Base-by-base conservation (phyloP, 208 protist species). In the Crithidia brevicula region DNA sequence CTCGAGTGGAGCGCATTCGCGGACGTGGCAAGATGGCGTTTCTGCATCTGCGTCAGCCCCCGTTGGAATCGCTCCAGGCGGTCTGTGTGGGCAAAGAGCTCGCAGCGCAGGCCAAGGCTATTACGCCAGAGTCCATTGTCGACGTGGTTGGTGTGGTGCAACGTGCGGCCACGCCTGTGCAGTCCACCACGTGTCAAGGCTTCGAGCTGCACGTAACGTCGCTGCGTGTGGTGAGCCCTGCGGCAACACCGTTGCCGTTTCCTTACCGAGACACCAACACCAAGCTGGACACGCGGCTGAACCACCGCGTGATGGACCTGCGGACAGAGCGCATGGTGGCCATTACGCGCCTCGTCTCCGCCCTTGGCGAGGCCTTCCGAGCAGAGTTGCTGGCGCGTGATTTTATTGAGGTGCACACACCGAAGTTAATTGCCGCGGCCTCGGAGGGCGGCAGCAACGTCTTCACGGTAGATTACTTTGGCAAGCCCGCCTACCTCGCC, bases 321-420 rank as follows among this genome's bases (percentile, higher is more conserved):
- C 91, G 98, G 58, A 98, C 98, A 16, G 69, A 88, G 33, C 83
- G 98, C 2, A 98, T 98, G 63, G 74, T 93, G 4, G 88, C 96
- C 23, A 93, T 98, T 34, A 87, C 99, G 46, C 85, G 87, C 4
- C 49, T 99, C 20, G 87, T 98, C 52, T 95, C 94, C 0, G 77
- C 56, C 7, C 82, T 99, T 8, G 67, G 75, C 23, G 50, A 80
- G 42, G 60, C 87, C 27, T 99, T 99, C 80, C 86, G 98, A 46
- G 74, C 84, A 6, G 91, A 89, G 59, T 77, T 99, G 7, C 61
- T 82, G 22, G 33, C 53, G 0, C 63, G 92, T 20, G 82, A 81
- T 22, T 99, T 99, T 77, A 80, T 97, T 13, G 98, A 99, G 74
- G 99, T 99, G 52, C 98, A 99, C 83, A 97, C 98, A 0, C 99